Base-by-base conservation (phyloP, 1,284 basidiomycete genomes). In the Cutaneotrichosporon curvatum region DNA sequence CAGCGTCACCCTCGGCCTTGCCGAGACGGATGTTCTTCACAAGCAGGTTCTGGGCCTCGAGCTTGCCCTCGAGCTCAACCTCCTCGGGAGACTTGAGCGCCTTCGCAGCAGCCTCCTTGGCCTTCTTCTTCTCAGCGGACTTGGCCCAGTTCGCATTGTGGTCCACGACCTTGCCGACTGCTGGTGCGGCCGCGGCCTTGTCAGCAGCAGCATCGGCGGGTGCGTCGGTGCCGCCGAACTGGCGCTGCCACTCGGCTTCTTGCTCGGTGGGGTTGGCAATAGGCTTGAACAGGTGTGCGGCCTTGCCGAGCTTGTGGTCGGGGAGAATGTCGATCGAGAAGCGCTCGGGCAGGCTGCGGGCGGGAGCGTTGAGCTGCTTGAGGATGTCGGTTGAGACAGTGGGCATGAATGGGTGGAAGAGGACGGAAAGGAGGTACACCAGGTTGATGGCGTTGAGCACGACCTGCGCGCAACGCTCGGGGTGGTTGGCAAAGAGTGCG, bases 331-430 rank as follows among this genome's bases (percentile, higher is more conserved):
- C 94, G 56, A 83, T 82, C 11, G 79, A 75, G 60, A 79, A 75
- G 16, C 74, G 75, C 33, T 78, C 76, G 2, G 88, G 83, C 1
- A 95, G 80, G 10, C 79, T 75, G 40, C 92, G 81, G 2, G 84
- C 78, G 2, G 91, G 91, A 0, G 91, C 92, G 67, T 95, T 89
- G 56, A 98, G 79, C 68, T 98, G 95, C 25, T 73, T 68, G 51
- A 95, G 78, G 52, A 99, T 92, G 9, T 82, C 77, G 18, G 82
- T 81, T 21, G 85, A 81, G 0, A 88, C 94, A 20, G 82, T 78
- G 32, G 95, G 95, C 92, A 99, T 97, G 81, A 91, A 99, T 0
- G 95, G 94, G 67, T 92, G 85, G 56, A 90, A 73, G 55, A 95
- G 75, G 25, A 83, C 83, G 11, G 87, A 85, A 48, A 99, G 79